Evolutionary conservation across 2,329 filamentous ascomycete species (phyloP), one percentile per base, ranked within the genome.

Genomic region (Talaromyces amestolkiae): DNA sequence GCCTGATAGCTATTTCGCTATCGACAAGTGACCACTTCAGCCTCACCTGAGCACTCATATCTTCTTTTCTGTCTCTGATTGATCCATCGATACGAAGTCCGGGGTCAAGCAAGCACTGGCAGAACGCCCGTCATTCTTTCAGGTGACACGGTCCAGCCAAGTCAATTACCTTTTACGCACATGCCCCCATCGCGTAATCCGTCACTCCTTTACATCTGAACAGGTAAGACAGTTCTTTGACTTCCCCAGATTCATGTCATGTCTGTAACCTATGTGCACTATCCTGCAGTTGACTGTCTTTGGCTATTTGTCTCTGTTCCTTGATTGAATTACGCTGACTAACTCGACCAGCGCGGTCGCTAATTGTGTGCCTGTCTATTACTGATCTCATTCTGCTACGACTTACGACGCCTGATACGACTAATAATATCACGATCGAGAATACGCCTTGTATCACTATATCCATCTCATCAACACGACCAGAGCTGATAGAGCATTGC

Each of bases 191-290:
- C 47, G 67, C 66, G 61, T 68, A 65, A 65, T 66, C 66, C 68
- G 73, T 76, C 73, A 70, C 68, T 76, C 74, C 67, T 73, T 75
- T 68, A 66, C 68, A 71, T 68, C 69, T 71, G 70, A 75, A 43
- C 37, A 19, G 72, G 75, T 77, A 73, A 65, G 73, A 24, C 66
- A 53, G 54, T 41, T 39, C 68, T 59, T 41, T 47, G 31, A 35
- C 9, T 54, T 41, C 43, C 19, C 58, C 61, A 22, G 56, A 58
- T 51, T 37, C 13, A 45, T 58, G 27, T 24, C 17, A 17, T 58
- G 3, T 63, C 35, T 37, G 43, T 59, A 17, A 22, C 54, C 27
- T 27, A 47, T 63, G 27, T 24, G 39, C 41, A 45, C 35, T 33
- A 19, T 45, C 4, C 4, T 33, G 19, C 39, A 31, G 5, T 43